Percentiles rank a stretch among this genome's conserved stretches.
phyloP scores from a whole-genome alignment of 306 rosid genomes.

The Casuarina glauca region DNA sequence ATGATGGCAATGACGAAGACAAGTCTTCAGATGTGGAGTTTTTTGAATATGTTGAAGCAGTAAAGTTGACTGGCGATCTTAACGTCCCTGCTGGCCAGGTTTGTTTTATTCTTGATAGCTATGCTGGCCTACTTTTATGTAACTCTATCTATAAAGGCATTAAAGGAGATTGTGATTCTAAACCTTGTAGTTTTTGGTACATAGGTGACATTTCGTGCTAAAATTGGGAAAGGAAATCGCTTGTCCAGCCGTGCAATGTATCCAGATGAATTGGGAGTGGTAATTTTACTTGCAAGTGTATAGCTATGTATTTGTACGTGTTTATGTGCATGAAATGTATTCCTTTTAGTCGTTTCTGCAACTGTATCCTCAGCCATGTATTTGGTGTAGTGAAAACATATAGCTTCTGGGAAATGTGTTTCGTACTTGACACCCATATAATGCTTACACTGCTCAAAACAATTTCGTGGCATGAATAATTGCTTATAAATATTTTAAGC shows the following conservation, averaged over 20 bases:
- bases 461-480: neutral
- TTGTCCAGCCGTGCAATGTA: conserved; percentile 71
- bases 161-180: neutral
- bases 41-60: conserved; percentile 97
- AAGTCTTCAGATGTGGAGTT: conserved; percentile 69
- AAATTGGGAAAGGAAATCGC: conserved; percentile 79
- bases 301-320: neutral
- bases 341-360: neutral
- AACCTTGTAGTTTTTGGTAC: conserved; percentile 16
- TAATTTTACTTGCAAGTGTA: conserved; percentile 41
- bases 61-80: conserved; percentile 94
- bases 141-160: conserved; percentile 10
- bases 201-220: conserved; percentile 96
- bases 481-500: neutral
- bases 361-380: neutral
- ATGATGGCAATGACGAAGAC: conserved; percentile 45
- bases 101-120: conserved; percentile 25
- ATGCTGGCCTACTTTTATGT: conserved; percentile 10
- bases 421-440: neutral
- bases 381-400: neutral
- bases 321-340: conserved; percentile 14
- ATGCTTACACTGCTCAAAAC: neutral
- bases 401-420: neutral
- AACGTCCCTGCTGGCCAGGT: conserved; percentile 99
- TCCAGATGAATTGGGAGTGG: conserved; percentile 99